These are phyloP conservation scores for Cardamine occulta DNA, from an alignment of 345 rosid genomes.

Conservation along the genomic window DNA sequence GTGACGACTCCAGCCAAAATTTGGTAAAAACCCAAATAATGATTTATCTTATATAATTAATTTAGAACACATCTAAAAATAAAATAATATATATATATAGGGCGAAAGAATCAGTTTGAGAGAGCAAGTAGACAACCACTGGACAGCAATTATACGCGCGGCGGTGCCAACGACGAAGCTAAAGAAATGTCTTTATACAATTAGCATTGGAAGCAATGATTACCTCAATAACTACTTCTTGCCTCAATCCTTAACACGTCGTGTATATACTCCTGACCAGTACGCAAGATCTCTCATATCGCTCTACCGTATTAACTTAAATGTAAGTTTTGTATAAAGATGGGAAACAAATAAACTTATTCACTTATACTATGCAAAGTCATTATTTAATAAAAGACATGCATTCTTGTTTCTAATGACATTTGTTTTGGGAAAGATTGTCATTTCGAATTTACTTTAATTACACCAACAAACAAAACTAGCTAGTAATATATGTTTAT, in stretches of 20 bases:
- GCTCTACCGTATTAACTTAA: constrained; percentile 29
- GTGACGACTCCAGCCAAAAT: constrained; percentile 51
- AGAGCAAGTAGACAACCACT: constrained; percentile 52
- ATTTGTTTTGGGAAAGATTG: neutral
- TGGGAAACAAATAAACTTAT: neutral
- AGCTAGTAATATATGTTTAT: neutral
- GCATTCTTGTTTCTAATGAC: neutral
- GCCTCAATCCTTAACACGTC: constrained; percentile 17
- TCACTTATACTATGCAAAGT: neutral
- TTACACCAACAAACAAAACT: neutral
- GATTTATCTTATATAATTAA: neutral
- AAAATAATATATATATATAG: constrained; percentile 27
- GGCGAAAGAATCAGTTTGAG: constrained; percentile 51
- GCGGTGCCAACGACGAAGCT: constrained; percentile 36
- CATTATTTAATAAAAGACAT: neutral
- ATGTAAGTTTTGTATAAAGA: constrained; percentile 18
- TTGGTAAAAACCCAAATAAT: constrained; percentile 42
- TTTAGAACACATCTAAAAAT: neutral
- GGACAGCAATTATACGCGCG: constrained; percentile 23
- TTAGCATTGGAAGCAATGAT: constrained; percentile 56
- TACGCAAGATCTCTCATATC: constrained; percentile 41
- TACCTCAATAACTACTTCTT: constrained; percentile 60
- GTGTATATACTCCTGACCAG: constrained; percentile 31
- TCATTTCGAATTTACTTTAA: neutral
- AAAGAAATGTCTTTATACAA: constrained; percentile 49